Evolutionary conservation across 805 yeast species (phyloP), one percentile per base, ranked within the genome.

Genomic region (Lipomyces starkeyi): DNA sequence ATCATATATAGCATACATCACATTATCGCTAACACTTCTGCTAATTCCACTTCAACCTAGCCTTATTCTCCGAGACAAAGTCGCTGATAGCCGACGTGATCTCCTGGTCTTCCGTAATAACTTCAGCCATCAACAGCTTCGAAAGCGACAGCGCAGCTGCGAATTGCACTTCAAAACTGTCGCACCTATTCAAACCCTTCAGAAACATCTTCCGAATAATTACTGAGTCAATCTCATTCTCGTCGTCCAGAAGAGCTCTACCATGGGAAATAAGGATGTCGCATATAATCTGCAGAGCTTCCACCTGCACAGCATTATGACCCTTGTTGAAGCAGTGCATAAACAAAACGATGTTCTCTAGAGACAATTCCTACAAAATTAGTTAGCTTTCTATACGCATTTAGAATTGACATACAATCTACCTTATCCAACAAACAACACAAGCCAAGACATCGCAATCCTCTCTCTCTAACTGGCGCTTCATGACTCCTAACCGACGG

Each of bases 131-230:
- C 73, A 88, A 87, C 61, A 94, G 80, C 79, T 94, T 93, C 74
- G 93, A 91, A 32, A 93, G 80, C 0, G 97, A 96, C 74, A 91
- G 97, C 0, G 94, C 97, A 9, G 94, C 90, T 0, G 87, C 83
- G 0, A 94, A 88, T 76, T 91, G 97, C 22, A 92, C 83, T 34
- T 84, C 85, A 0, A 91, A 91, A 72, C 85, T 63, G 9, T 62
- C 69, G 17, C 35, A 57, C 69, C 62, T 59, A 5, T 8, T 80
- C 3, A 84, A 84, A 9, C 69, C 72, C 27, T 71, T 68, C 55
- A 43, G 35, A 25, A 66, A 80, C 81, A 71, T 84, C 84, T 74
- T 75, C 20, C 60, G 29, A 14, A 72, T 60, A 20, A 71, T 70
- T 3, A 59, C 22, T 5, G 61, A 14, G 27, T 62, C 71, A 27